Evolutionary conservation across 176 grass and related monocot genomes (phyloP).

Genomic region (Carex pumila): DNA sequence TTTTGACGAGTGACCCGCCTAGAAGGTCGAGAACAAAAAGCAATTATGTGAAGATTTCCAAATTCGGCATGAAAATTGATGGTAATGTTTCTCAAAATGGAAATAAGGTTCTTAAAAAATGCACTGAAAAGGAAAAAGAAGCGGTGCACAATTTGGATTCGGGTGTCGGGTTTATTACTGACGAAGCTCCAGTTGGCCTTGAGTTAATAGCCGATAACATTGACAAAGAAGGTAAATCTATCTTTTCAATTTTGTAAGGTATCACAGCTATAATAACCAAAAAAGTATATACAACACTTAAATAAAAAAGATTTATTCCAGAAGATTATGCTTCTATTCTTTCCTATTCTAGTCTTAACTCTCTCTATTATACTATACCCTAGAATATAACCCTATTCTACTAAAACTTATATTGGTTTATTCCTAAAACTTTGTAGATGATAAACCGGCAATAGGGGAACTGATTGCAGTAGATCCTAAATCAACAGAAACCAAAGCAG

Average conservation of each 20-base stretch:
- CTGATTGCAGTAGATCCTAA: conserved; percentile 5
- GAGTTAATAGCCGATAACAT: conserved; percentile 22
- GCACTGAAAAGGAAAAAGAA: not conserved
- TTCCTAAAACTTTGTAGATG: conserved; percentile 37
- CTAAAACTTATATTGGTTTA: not conserved
- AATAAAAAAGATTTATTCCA: too few relatives aligned
- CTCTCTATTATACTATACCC: too few relatives aligned
- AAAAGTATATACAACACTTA: too few relatives aligned
- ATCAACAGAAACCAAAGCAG: conserved; percentile 31
- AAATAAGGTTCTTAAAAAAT: not conserved
- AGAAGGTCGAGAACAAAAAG: conserved; percentile 28
- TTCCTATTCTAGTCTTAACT: too few relatives aligned
- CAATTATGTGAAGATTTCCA: conserved; percentile 24
- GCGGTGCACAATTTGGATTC: not conserved
- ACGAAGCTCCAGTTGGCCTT: conserved; percentile 5
- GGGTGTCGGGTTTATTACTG: not conserved
- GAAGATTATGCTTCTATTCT: too few relatives aligned
- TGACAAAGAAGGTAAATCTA: conserved; percentile 12
- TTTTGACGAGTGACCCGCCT: conserved; percentile 6
- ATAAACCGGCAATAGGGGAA: conserved; percentile 23
- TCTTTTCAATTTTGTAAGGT: not conserved
- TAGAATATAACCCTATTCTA: too few relatives aligned
- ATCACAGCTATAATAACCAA: too few relatives aligned
- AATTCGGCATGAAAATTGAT: conserved; percentile 20
- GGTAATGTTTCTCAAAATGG: not conserved